Conservation (phyloP, 2,329 filamentous ascomycete genomes). For the Fusarium haematococcum region DNA sequence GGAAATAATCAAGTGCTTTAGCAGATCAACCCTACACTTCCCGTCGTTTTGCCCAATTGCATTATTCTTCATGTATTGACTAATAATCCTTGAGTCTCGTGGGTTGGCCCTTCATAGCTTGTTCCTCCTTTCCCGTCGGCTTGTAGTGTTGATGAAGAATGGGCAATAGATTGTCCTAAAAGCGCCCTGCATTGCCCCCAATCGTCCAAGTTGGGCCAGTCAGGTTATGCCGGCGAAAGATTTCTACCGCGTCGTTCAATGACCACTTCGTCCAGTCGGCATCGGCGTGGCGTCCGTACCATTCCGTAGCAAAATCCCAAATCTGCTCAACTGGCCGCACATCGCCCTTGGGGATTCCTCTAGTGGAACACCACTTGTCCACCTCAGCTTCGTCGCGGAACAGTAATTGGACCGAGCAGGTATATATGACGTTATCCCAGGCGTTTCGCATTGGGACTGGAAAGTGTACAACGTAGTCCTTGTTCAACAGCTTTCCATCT, state of each 20-base stretch:
- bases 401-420: neutral
- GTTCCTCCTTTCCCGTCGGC: too few relatives aligned
- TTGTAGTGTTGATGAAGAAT: neutral
- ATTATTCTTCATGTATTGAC: too few relatives aligned
- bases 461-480: neutral
- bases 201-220: neutral
- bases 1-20: too few relatives aligned
- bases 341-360: neutral
- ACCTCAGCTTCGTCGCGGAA: neutral
- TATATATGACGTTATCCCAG: neutral
- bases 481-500: neutral
- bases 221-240: neutral
- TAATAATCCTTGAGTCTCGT: too few relatives aligned
- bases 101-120: too few relatives aligned
- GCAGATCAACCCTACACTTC: too few relatives aligned
- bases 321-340: neutral
- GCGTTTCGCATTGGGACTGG: neutral
- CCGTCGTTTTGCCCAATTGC: too few relatives aligned
- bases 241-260: neutral
- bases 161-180: neutral
- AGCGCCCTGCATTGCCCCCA: neutral
- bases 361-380: neutral
- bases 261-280: neutral
- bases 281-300: neutral
- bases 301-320: slow-evolving; percentile 1